Evolutionary conservation across 495 filamentous ascomycete species (phyloP).

Genomic region (Penicillium bovifimosum): DNA sequence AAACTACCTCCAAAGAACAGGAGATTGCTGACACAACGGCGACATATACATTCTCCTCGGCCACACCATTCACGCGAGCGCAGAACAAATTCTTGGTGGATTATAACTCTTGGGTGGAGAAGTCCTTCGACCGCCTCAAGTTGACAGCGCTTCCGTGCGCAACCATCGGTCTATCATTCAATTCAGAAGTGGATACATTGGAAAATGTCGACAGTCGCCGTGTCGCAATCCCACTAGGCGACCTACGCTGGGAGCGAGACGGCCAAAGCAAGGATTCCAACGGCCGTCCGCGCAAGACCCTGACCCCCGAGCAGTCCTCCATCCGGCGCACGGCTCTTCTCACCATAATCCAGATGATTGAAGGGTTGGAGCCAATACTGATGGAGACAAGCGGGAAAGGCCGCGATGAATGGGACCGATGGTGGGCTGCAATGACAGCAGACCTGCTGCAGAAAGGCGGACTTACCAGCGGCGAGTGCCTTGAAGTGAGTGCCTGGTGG

Average conservation of each 20-base stretch:
- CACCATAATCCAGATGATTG: conserved; percentile 81
- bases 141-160: conserved; percentile 76
- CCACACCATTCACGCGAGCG: conserved; percentile 68
- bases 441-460: conserved; percentile 76
- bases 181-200: conserved; percentile 74
- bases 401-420: conserved; percentile 87
- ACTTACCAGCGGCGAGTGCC: conserved; percentile 77
- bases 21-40: conserved; percentile 58
- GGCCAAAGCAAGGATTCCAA: conserved; percentile 33
- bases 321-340: conserved; percentile 72
- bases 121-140: conserved; percentile 65
- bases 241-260: conserved; percentile 85
- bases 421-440: conserved; percentile 81
- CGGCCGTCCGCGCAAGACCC: conserved; percentile 36
- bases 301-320: conserved; percentile 69
- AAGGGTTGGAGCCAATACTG: conserved; percentile 77
- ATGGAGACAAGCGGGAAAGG: conserved; percentile 79
- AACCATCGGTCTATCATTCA: conserved; percentile 64
- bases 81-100: conserved; percentile 79
- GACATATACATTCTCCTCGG: conserved; percentile 77
- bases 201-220: conserved; percentile 65
- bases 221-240: conserved; percentile 78
- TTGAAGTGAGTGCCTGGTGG: conserved; percentile 96
- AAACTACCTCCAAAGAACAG: conserved; percentile 51
- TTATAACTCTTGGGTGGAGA: conserved; percentile 77